Evolutionary conservation across 805 yeast species (phyloP).

Genomic region (Cyberlindnera euphorbiiphila): DNA sequence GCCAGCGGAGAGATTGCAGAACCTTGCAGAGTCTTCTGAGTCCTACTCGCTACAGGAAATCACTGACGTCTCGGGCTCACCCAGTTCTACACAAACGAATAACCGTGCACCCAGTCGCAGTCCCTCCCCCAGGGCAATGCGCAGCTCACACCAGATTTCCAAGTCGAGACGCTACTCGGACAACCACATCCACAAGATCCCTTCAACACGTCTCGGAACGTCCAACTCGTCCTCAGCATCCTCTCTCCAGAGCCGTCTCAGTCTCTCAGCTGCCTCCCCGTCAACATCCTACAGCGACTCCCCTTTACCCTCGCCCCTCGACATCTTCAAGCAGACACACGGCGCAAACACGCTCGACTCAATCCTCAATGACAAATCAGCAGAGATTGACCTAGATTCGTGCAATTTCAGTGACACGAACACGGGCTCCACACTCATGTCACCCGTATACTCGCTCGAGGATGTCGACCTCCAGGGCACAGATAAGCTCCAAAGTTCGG

Average conservation of each 20-base stretch:
- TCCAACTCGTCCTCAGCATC: conserved; percentile 13
- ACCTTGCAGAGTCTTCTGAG: conserved; percentile 24
- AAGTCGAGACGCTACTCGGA: conserved; percentile 17
- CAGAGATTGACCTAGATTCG: conserved; percentile 13
- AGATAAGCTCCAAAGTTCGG: conserved; percentile 2
- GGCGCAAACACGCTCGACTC: conserved; percentile 14
- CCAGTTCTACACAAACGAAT: background rate
- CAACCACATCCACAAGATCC: conserved; percentile 22
- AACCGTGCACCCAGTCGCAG: conserved; percentile 9
- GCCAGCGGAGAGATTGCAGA: conserved; percentile 23
- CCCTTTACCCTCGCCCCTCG: conserved; percentile 16
- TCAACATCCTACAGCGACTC: conserved; percentile 13
- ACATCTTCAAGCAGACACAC: conserved; percentile 15
- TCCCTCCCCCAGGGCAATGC: conserved; percentile 13
- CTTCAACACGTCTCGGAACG: conserved; percentile 2
- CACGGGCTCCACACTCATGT: conserved; percentile 17
- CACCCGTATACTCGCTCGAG: conserved; percentile 19
- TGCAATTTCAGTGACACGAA: conserved; percentile 19
- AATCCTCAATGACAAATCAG: conserved; percentile 7
- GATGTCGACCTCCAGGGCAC: background rate
- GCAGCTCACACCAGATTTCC: conserved; percentile 8
- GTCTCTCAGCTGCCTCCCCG: conserved; percentile 11
- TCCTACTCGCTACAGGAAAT: conserved; percentile 24
- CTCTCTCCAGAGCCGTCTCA: conserved; percentile 17
- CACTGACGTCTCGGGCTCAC: conserved; percentile 18